Conservation (phyloP, 2,329 filamentous ascomycete genomes). For the Ophiocordyceps robertsii region DNA sequence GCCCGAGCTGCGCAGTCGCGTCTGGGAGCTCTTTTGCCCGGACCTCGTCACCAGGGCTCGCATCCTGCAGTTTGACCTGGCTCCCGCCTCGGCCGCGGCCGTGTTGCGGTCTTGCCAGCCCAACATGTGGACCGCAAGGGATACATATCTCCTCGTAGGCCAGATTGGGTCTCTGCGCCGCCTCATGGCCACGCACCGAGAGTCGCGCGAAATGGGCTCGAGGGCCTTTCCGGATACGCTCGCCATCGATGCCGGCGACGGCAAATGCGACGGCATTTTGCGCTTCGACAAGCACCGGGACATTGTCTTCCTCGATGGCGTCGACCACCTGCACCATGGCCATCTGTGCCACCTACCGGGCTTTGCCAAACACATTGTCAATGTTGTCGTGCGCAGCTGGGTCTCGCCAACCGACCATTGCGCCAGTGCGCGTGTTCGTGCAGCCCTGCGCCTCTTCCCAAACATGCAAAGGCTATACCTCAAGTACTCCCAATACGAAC, state of each 20-base stretch:
- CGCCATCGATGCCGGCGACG: constrained; percentile 9
- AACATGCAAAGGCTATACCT: constrained; percentile 16
- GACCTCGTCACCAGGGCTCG: constrained; percentile 12
- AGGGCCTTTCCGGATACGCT: constrained; percentile 18
- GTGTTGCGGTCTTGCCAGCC: not conserved
- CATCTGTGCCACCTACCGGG: constrained; percentile 6
- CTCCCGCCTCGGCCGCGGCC: not conserved
- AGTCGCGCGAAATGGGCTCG: constrained; percentile 20
- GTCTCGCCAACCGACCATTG: not conserved
- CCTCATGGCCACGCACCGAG: constrained; percentile 19
- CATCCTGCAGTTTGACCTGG: constrained; percentile 5
- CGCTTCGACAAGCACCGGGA: constrained; percentile 18
- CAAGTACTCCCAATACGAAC: not conserved
- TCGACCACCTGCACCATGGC: not conserved
- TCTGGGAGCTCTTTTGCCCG: constrained; percentile 20
- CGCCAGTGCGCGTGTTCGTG: not conserved
- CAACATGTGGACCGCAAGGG: constrained; percentile 7
- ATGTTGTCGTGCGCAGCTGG: constrained; percentile 12
- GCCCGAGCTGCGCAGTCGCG: constrained; percentile 16
- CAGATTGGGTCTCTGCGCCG: constrained; percentile 15
- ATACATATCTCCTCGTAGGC: constrained; percentile 11
- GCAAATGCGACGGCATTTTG: constrained; percentile 10
- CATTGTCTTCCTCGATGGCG: constrained; percentile 12
- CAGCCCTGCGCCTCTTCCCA: constrained; percentile 7
- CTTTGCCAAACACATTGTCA: constrained; percentile 15